Percentiles rank a stretch among this genome's conserved stretches.
Conservation (phyloP, 441 rosid species). For the Theobroma grandiflorum region DNA sequence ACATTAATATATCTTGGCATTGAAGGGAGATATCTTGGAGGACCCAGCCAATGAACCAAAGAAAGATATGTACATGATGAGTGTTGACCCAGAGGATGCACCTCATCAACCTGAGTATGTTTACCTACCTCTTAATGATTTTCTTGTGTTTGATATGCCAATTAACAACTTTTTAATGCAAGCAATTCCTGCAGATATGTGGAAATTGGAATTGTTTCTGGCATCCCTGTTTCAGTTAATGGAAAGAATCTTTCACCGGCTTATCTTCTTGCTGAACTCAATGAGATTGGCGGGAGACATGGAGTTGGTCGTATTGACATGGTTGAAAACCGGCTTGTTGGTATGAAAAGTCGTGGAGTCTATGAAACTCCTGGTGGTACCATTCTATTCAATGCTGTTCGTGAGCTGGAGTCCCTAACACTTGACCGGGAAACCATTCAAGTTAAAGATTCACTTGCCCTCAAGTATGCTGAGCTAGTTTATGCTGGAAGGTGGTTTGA, state of each 20-base stretch:
- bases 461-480: slow-evolving; percentile 88
- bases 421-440: slow-evolving; percentile 88
- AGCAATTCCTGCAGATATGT: slow-evolving; percentile 58
- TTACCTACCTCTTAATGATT: slow-evolving; percentile 6
- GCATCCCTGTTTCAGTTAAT: slow-evolving; percentile 81
- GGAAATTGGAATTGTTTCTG: slow-evolving; percentile 72
- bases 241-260: slow-evolving; percentile 83
- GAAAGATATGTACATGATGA: slow-evolving; percentile 95
- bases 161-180: not conserved
- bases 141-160: not conserved
- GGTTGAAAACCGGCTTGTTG: slow-evolving; percentile 97
- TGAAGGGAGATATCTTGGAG: slow-evolving; percentile 90
- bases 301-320: slow-evolving; percentile 90
- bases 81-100: slow-evolving; percentile 86
- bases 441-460: slow-evolving; percentile 80
- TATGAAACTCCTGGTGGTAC: slow-evolving; percentile 98
- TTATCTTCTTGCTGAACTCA: slow-evolving; percentile 73
- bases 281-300: slow-evolving; percentile 83
- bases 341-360: slow-evolving; percentile 97
- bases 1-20: slow-evolving; percentile 12
- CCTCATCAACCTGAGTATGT: slow-evolving; percentile 81
- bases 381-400: slow-evolving; percentile 74
- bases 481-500: slow-evolving; percentile 98
- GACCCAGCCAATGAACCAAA: slow-evolving; percentile 93
- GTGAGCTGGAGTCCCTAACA: slow-evolving; percentile 83